Evolutionary conservation across 495 filamentous ascomycete genomes (phyloP), one percentile per base, ranked within the genome.

Genomic region (Penicillium paradoxum): DNA sequence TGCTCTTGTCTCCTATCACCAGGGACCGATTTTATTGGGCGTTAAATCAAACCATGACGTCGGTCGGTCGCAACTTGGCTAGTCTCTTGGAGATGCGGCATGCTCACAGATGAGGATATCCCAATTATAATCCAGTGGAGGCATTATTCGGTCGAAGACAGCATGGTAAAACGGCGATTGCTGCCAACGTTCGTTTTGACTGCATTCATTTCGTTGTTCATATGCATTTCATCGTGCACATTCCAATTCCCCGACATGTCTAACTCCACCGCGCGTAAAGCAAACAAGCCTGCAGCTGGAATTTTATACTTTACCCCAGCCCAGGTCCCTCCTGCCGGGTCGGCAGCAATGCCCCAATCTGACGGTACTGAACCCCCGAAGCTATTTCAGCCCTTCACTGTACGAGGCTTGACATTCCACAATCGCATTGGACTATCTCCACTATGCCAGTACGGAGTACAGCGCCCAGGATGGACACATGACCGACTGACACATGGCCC

Each of bases 391-490:
- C 83, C 84, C 0, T 60, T 86, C 19, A 79, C 71, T n/a, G 70
- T 86, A 45, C 72, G 82, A n/a, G 78, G 79, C 4, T 51, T 81
- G 2, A 79, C 71, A 3, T 71, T 86, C 27, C 82, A 81, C 21
- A 85, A 84, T 62, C 75, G 82, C 45, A 75, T 84, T 27, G 76
- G 78, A 2, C 63, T 76, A 11, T 75, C 79, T 14, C 82, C 82
- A 0, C 67, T 85, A 25, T 88, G 84, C 66, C 81, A 84, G 66
- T 86, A 86, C 68, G 81, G 77, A 84, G 66, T 86, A 86, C 68
- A 82, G 77, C n/a, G 80, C 80, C 22, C 62, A 83, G 11, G 74
- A 83, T 55, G 82, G 82, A 24, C 75, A 78, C 46, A 68, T 77
- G 47, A 83, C 81, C 0, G 64, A 73, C 6, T 86, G 81, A 82